Base-by-base conservation (phyloP, 78 protist species). In the Dictyostelium firmibasis region DNA sequence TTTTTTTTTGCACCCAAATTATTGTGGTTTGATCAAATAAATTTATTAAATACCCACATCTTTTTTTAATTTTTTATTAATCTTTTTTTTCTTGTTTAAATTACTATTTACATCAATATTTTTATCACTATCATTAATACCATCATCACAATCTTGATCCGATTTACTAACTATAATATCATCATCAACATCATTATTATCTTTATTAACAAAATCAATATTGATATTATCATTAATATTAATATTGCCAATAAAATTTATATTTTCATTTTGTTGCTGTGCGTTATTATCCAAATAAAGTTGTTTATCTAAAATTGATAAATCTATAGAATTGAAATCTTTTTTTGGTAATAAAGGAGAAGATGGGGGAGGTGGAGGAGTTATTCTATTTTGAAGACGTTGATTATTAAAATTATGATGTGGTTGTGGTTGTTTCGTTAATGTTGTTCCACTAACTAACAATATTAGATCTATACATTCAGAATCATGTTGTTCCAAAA, bases 311-410 rank as follows among this genome's bases (percentile, higher is more conserved):
- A 67, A 67, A 67, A 27, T 67, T 67, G 75, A 67, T 27, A 67
- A 27, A n/a, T 67, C 35, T 27, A 67, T 57, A 14, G 67, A 57
- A 27, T 67, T 72, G 44, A 16, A 29, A 4, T 72, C 43, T 33
- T 29, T 31, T 27, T 29, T 72, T 72, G 79, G 38, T 72, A 72
- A 72, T 72, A 31, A 31, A 18, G 79, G 79, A 31, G 79, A 72
- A 33, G 79, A 33, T 72, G 79, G 79, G 0, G 79, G 79, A 11
- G 79, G 79, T 72, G 79, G 79, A 33, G 79, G 79, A 31, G 79
- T 72, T 72, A 33, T 72, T 72, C 25, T 72, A 2, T 72, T 33
- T 25, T 67, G 75, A 11, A 27, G 75, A 4, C 14, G 33, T 72
- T 13, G 36, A 1, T 31, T 13, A 31, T 72, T 72, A 16, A 72